A percentile compares a stretch with the other conserved stretches of the same genome.
Evolutionary conservation across 192 early-diverging fungal species (phyloP).

Genomic region (Obelidium mucronatum): DNA sequence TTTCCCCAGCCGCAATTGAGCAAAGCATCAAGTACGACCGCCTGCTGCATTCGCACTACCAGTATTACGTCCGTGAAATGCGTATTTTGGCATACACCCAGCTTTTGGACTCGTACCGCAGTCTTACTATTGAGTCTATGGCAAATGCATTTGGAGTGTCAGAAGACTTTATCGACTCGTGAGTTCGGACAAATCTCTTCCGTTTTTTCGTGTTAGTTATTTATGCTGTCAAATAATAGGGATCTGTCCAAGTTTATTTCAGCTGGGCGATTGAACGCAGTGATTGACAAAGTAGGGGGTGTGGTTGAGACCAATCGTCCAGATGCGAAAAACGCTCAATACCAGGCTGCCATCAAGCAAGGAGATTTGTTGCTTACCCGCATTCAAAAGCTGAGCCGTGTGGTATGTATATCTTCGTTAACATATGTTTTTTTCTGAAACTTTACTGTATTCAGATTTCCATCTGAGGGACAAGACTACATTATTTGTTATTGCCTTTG

Average conservation of each 20-base stretch:
- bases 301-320: constrained; percentile 98
- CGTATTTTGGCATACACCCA: constrained; percentile 96
- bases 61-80: constrained; percentile 98
- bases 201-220: not conserved
- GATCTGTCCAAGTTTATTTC: constrained; percentile 96
- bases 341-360: constrained; percentile 95
- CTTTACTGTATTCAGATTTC: too few relatives aligned
- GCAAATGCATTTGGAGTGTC: constrained; percentile 96
- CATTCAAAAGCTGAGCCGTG: constrained; percentile 94
- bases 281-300: constrained; percentile 99
- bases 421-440: too few relatives aligned
- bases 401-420: too few relatives aligned
- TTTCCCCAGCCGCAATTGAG: constrained; percentile 76
- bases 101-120: constrained; percentile 92
- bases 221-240: constrained; percentile 45
- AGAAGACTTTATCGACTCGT: constrained; percentile 93
- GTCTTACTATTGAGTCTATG: constrained; percentile 94
- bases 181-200: constrained; percentile 29
- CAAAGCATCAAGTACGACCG: constrained; percentile 74
- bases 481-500: too few relatives aligned
- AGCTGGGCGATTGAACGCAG: constrained; percentile 94
- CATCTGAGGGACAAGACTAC: too few relatives aligned
- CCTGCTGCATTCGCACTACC: constrained; percentile 86
- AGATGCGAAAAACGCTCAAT: constrained; percentile 98
- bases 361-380: constrained; percentile 94